A percentile compares a stretch with the other conserved stretches of the same genome.
These are phyloP conservation scores for Trichoderma sp. DNA, from an alignment of 2,329 filamentous ascomycete genomes.

Conservation along the genomic window DNA sequence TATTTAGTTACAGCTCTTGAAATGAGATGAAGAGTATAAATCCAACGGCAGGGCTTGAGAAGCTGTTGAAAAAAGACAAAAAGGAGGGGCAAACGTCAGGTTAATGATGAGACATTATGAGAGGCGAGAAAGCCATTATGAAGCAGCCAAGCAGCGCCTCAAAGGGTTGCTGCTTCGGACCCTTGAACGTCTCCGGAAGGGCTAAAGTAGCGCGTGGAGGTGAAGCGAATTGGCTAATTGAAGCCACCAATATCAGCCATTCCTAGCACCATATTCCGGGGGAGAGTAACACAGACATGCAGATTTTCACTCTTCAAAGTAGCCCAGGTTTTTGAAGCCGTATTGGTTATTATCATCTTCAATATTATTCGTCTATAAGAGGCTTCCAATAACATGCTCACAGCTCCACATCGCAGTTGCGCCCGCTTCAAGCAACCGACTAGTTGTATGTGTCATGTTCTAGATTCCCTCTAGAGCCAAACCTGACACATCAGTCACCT, in stretches of 20 bases:
- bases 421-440: background rate
- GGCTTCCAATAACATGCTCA: background rate
- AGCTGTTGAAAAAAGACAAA: background rate
- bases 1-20: background rate
- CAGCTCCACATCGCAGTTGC: background rate
- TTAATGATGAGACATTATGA: background rate
- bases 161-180: background rate
- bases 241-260: background rate
- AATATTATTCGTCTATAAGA: background rate
- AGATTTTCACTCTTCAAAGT: background rate
- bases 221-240: background rate
- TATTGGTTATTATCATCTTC: background rate
- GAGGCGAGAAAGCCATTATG: background rate
- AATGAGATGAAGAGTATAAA: background rate
- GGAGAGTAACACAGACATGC: background rate
- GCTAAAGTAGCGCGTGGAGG: slow-evolving; percentile 7
- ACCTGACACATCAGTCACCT: background rate
- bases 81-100: background rate
- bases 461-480: background rate
- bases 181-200: background rate
- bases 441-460: background rate
- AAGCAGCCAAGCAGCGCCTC: background rate
- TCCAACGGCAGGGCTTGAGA: background rate
- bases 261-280: background rate
- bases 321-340: rapidly evolving